Evolutionary conservation across 805 yeast genomes (phyloP).

Genomic region (Pichia occidentalis): DNA sequence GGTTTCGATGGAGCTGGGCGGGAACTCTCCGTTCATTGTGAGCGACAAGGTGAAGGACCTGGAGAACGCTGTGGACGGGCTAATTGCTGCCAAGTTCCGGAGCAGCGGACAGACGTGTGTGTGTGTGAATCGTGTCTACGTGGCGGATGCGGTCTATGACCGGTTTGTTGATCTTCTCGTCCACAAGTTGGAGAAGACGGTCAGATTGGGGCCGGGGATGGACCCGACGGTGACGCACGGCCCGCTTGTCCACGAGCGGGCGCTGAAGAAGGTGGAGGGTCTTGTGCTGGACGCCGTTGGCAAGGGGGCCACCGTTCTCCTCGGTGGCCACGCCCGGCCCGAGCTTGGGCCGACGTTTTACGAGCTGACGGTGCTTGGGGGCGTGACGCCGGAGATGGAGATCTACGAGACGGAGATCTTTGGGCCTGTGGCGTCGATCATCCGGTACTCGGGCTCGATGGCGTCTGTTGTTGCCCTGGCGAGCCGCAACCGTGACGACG

Average conservation of each 20-base stretch:
- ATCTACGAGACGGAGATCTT: constrained; percentile 63
- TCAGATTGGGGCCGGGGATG: constrained; percentile 58
- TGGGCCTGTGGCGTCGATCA: constrained; percentile 70
- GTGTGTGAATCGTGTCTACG: constrained; percentile 63
- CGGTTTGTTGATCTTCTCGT: constrained; percentile 45
- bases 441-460: constrained; percentile 43
- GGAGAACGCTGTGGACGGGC: constrained; percentile 55
- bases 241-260: constrained; percentile 56
- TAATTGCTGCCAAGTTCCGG: constrained; percentile 60
- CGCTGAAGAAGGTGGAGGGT: constrained; percentile 49
- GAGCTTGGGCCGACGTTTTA: constrained; percentile 62
- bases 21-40: constrained; percentile 73
- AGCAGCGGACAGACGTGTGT: constrained; percentile 78
- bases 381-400: constrained; percentile 49
- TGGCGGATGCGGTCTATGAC: constrained; percentile 56
- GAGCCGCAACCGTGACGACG: constrained; percentile 43
- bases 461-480: constrained; percentile 53
- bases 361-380: constrained; percentile 56
- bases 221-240: constrained; percentile 59
- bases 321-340: constrained; percentile 52
- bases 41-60: constrained; percentile 60
- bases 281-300: constrained; percentile 58
- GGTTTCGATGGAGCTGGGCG: constrained; percentile 69
- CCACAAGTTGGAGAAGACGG: constrained; percentile 35
- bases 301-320: constrained; percentile 52